phyloP scores from a whole-genome alignment of 2,329 filamentous ascomycete species.

The Escovopsis weberi region DNA sequence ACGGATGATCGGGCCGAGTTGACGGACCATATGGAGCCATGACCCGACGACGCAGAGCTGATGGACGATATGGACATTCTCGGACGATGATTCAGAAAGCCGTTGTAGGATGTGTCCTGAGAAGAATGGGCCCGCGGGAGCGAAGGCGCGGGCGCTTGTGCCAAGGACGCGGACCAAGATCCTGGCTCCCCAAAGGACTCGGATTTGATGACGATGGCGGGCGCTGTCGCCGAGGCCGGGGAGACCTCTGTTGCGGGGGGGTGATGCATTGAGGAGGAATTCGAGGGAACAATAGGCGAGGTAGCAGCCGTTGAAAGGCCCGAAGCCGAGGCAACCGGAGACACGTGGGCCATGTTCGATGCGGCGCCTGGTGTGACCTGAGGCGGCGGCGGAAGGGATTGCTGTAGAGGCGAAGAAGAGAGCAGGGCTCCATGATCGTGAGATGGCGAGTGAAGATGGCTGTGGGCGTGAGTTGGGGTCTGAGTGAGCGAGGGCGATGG shows the following conservation, averaged over 20 bases:
- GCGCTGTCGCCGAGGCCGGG: conserved; percentile 1
- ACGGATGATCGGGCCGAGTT: conserved; percentile 25
- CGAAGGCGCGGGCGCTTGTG: not conserved
- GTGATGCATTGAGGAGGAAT: conserved; percentile 17
- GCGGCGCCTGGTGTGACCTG: conserved; percentile 9
- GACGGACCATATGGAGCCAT: conserved; percentile 31
- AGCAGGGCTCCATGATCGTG: conserved; percentile 7
- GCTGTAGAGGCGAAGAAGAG: conserved; percentile 15
- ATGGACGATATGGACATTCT: conserved; percentile 35
- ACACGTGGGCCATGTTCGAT: conserved; percentile 8
- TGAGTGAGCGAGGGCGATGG: conserved; percentile 6
- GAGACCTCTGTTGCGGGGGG: conserved; percentile 5
- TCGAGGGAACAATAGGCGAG: conserved; percentile 9
- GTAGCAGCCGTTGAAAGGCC: conserved; percentile 6
- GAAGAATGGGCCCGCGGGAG: not conserved
- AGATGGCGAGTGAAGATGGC: conserved; percentile 4
- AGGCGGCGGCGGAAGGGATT: conserved; percentile 18
- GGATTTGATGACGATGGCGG: conserved; percentile 5
- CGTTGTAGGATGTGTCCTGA: not conserved
- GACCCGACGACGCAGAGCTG: conserved; percentile 34
- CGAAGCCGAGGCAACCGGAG: conserved; percentile 4
- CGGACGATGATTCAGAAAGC: conserved; percentile 24
- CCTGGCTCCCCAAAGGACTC: conserved; percentile 5
- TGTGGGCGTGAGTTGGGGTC: conserved; percentile 2
- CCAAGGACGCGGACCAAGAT: conserved; percentile 4